Evolutionary conservation across 2,329 filamentous ascomycete species (phyloP), one percentile per base, ranked within the genome.

Genomic region (Stemphylium beticola): DNA sequence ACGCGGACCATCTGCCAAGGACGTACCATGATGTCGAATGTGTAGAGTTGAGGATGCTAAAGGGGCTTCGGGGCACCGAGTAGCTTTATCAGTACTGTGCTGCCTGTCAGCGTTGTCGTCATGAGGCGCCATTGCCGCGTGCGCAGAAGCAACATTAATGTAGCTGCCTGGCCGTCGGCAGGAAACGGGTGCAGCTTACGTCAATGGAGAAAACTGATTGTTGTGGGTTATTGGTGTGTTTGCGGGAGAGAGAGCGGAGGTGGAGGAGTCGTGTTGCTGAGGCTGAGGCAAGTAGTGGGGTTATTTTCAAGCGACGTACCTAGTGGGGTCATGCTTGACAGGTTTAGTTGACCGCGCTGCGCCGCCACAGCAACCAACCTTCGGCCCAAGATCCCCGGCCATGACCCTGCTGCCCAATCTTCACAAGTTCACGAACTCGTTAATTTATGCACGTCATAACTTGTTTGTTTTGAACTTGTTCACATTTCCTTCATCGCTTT

Each of bases 31-130:
- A 61, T 74, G 66, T 67, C 47, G 56, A 62, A 51, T 64, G 59
- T 66, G 62, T 58, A 55, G 54, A 53, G 60, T 53, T 54, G 61
- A 56, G 55, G 52, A 55, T 54, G 53, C 59, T 53, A 55, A 45
- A 53, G 62, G 48, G 47, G 55, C 49, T 53, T 47, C 44, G 56
- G 49, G 53, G 58, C 59, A 69, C 62, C 62, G 55, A 64, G 58
- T 58, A 50, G 66, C 68, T 73, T 72, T 74, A 70, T 73, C 64
- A 66, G 62, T 68, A 55, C 57, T 66, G 60, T 66, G 68, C 53
- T 67, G 68, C 68, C 70, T 69, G 67, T 74, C 64, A 75, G 74
- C 69, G 66, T 70, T 73, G 69, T 74, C 68, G 69, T 74, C 68
- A 74, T 67, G 66, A 58, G 46, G 55, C 60, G 58, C 55, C 55